phyloP scores from a whole-genome alignment of 2,329 filamentous ascomycete species.

The Aspergillus thermomutatus region DNA sequence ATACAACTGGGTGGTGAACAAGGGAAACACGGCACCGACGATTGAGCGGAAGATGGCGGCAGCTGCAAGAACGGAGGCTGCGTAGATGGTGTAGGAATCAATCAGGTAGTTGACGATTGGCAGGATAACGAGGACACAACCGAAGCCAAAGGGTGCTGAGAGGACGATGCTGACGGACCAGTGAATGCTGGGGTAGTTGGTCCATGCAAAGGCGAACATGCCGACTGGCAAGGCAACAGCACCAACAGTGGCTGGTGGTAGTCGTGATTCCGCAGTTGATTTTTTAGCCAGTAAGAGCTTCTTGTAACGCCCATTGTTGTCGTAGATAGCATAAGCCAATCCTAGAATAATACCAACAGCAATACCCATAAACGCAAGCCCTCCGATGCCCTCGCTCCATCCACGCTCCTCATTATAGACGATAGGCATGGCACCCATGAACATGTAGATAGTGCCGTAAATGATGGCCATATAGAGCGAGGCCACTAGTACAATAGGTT shows the following conservation, averaged over 20 bases:
- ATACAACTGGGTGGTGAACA: neutral
- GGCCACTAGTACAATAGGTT: slow-evolving; percentile 11
- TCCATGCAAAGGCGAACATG: slow-evolving; percentile 13
- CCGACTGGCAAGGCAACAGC: slow-evolving; percentile 3
- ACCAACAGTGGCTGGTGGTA: slow-evolving; percentile 3
- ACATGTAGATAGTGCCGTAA: slow-evolving; percentile 16
- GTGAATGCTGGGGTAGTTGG: slow-evolving; percentile 9
- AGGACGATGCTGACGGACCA: slow-evolving; percentile 1
- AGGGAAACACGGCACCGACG: neutral
- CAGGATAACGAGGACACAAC: neutral
- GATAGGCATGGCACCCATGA: slow-evolving; percentile 17
- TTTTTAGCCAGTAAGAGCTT: neutral
- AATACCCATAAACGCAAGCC: slow-evolving; percentile 47
- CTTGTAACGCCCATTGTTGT: neutral
- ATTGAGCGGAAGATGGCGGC: neutral
- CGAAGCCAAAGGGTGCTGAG: neutral
- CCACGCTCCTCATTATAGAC: slow-evolving; percentile 18
- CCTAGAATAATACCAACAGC: slow-evolving; percentile 32
- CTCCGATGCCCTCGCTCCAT: slow-evolving; percentile 45
- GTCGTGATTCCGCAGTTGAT: neutral
- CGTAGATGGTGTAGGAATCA: neutral
- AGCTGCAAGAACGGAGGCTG: neutral
- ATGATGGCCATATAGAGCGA: slow-evolving; percentile 15
- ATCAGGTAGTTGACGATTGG: neutral
- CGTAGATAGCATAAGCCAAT: neutral